Base-by-base conservation (phyloP, 345 rosid species). In the Heritiera fomes region DNA sequence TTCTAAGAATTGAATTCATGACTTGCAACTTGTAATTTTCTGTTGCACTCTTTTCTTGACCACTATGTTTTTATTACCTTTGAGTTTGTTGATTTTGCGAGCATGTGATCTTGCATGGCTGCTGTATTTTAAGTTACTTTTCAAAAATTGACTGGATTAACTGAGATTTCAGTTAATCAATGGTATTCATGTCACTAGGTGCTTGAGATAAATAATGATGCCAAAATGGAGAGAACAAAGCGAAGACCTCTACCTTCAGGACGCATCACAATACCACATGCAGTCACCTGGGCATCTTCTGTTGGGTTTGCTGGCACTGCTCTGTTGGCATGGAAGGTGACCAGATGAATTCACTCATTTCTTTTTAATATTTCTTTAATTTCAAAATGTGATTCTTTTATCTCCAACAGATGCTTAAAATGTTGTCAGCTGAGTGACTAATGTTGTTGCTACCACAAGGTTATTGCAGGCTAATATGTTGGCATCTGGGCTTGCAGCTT, bases 151-250 rank as follows among this genome's bases (percentile, higher is more conserved):
- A 30, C 9, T 30, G 50, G 41, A 71, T 49, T 50, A 59, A 13
- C 13, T 7, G 43, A 49, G 64, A 73, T 73, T 5, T 47, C 71
- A 11, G 3, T 18, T 76, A 8, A 47, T 6, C 71, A 45, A 45
- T 23, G 73, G 15, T 13, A 53, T 30, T 28, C 45, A 14, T 70
- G 75, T 56, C 23, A 0, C 49, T 52, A 95, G 97, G 91, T 92
- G 70, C 88, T 95, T 68, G 99, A 95, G 90, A 85, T 90, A 78
- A 90, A 80, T 3, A 91, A 92, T 84, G 99, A 95, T 88, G 87
- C 94, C 64, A 91, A 87, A 91, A 95, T 95, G 99, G 93, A 92
- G 86, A 86, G 98, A 82, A 95, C 99, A 15, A 91, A 53, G 88
- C 79, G 15, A 77, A 85, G 98, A 85, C 99, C 99, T 3, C 87